Evolutionary conservation across 441 rosid genomes (phyloP), one percentile per base, ranked within the genome.

Genomic region (Pelargonium australe): DNA sequence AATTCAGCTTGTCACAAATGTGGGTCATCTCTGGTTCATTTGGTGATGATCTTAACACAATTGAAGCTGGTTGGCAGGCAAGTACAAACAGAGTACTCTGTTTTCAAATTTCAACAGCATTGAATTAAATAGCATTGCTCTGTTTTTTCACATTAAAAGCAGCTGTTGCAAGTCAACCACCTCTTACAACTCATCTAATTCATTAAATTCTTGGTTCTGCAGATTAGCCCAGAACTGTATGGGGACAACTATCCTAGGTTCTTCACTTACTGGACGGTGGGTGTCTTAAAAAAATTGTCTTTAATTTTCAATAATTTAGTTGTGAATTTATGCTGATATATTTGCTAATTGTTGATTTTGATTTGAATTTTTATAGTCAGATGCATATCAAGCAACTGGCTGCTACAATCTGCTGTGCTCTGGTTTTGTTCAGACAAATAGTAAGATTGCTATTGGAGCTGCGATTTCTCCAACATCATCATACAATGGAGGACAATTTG

Each of bases 21-120:
- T 95, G 99, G 99, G 87, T 95, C 79, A 88, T 95, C 64, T 93
- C 99, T 7, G 99, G 97, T 63, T 90, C 97, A 0, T 95, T 95
- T 58, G 91, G 91, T 0, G 73, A 90, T 62, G 99, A 95, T 78
- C 97, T 95, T 49, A 95, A 95, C 75, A 95, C 99, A 75, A 91
- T 95, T 68, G 99, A 95, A 85, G 97, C 99, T 72, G 99, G 99
- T 40, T 95, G 99, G 99, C 99, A 95, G 86, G 99, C 78, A 77
- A 11, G 62, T 70, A 34, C 40, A 34, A 34, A 34, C 40, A 31
- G 37, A 31, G 37, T 31, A 31, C 37, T 31, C 37, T 31, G 37
- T 31, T 31, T 31, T 31, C 37, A 31, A 31, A 31, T 31, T 31
- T 31, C 37, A 31, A 31, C 37, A 31, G 4, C 37, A 31, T 31